phyloP scores from a whole-genome alignment of 2,329 filamentous ascomycete species.

The Fusarium goolgardi region DNA sequence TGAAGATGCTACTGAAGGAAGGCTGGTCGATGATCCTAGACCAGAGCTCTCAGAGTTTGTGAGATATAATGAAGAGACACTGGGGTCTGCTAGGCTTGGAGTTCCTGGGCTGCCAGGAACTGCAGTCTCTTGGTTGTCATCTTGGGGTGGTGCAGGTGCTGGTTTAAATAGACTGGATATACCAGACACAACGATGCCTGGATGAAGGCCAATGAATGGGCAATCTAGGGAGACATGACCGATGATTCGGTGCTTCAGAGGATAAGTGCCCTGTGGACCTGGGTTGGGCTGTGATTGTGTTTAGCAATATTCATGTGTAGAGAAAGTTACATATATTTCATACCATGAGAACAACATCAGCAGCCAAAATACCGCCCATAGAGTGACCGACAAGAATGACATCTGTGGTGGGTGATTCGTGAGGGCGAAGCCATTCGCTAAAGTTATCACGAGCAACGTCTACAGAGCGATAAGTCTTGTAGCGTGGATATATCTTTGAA shows the following conservation, averaged over 20 bases:
- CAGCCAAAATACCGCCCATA: constrained; percentile 86
- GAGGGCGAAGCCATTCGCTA: constrained; percentile 82
- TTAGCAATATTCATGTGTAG: constrained; percentile 1
- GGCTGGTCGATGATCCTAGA: constrained; percentile 32
- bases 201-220: constrained; percentile 89
- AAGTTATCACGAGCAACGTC: constrained; percentile 84
- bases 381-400: constrained; percentile 87
- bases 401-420: constrained; percentile 79
- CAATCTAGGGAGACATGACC: constrained; percentile 87
- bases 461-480: constrained; percentile 79
- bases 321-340: constrained; percentile 27
- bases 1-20: constrained; percentile 38
- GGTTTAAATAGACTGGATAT: constrained; percentile 79
- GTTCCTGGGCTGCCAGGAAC: constrained; percentile 12
- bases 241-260: constrained; percentile 79
- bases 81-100: constrained; percentile 21
- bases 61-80: constrained; percentile 37
- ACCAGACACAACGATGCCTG: constrained; percentile 85
- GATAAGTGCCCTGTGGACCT: constrained; percentile 50
- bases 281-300: constrained; percentile 47
- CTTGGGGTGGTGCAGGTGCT: constrained; percentile 48
- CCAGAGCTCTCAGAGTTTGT: constrained; percentile 33
- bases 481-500: constrained; percentile 85
- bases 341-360: constrained; percentile 78
- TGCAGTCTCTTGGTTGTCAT: constrained; percentile 15